Conservation (phyloP, 2,329 filamentous ascomycete genomes). For the Aspergillus uvarum region DNA sequence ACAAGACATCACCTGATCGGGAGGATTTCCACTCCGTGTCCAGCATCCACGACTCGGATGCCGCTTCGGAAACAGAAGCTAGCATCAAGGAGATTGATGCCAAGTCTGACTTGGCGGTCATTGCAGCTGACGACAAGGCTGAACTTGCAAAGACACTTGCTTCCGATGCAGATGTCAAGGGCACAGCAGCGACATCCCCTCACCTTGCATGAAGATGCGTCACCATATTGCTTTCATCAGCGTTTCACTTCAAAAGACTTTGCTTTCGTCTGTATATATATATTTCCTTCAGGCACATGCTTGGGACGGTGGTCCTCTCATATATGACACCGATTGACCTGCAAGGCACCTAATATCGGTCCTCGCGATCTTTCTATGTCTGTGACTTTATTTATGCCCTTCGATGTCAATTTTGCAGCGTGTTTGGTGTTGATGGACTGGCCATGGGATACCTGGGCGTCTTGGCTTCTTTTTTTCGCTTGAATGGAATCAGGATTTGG, state of each 20-base stretch:
- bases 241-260: background rate
- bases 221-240: background rate
- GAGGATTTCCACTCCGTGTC: slow-evolving; percentile 46
- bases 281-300: slow-evolving; percentile 5
- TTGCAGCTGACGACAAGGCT: background rate
- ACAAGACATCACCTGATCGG: slow-evolving; percentile 25
- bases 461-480: background rate
- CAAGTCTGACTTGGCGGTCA: background rate
- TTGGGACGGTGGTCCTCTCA: background rate
- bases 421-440: slow-evolving; percentile 5
- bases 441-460: slow-evolving; percentile 17
- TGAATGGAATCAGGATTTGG: slow-evolving; percentile 1
- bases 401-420: slow-evolving; percentile 3
- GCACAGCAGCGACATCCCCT: background rate
- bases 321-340: background rate
- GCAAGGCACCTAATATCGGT: background rate
- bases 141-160: background rate
- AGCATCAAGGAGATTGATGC: slow-evolving; percentile 8
- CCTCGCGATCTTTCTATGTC: background rate
- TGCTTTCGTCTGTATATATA: slow-evolving; percentile 8
- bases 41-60: slow-evolving; percentile 34
- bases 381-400: slow-evolving; percentile 1
- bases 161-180: background rate
- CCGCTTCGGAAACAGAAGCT: slow-evolving; percentile 12
- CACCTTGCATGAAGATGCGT: background rate